Percentiles rank a stretch among this genome's conserved stretches.
These are phyloP conservation scores for Tremella fuciformis DNA, from an alignment of 768 basidiomycete genomes.

Conservation along the genomic window DNA sequence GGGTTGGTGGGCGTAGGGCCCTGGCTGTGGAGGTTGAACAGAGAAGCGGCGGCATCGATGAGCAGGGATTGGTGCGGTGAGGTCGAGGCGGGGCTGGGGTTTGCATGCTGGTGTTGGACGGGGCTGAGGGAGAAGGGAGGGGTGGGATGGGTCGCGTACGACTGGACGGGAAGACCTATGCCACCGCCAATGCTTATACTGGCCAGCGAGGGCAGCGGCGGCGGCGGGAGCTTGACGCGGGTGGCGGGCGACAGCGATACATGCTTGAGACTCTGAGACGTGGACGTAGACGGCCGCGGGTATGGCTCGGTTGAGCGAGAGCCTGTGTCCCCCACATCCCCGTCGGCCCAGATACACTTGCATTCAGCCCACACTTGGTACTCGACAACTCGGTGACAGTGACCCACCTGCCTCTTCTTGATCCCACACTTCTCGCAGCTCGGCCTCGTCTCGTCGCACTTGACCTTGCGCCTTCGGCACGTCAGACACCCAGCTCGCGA, in stretches of 20 bases:
- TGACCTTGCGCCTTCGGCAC: conserved; percentile 17
- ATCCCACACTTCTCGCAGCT: conserved; percentile 17
- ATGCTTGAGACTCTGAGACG: neutral
- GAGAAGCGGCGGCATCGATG: neutral
- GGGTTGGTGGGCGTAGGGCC: neutral
- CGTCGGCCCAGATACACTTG: neutral
- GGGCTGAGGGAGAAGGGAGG: neutral
- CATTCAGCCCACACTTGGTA: neutral
- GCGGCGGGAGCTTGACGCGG: no score
- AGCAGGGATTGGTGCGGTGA: neutral
- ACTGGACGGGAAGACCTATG: no score
- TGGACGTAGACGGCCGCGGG: neutral
- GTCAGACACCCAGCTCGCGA: conserved; percentile 15
- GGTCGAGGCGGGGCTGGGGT: neutral
- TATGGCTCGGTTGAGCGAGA: neutral
- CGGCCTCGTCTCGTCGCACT: conserved; percentile 24
- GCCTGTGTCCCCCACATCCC: neutral
- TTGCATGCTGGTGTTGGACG: neutral
- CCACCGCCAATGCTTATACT: no score
- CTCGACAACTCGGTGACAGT: neutral
- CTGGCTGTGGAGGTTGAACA: neutral
- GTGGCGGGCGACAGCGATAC: neutral
- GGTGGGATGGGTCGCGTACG: no score
- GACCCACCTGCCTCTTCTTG: neutral
- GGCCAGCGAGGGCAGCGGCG: no score